Evolutionary conservation across 495 filamentous ascomycete species (phyloP), one percentile per base, ranked within the genome.

Genomic region (Podospora sp.): DNA sequence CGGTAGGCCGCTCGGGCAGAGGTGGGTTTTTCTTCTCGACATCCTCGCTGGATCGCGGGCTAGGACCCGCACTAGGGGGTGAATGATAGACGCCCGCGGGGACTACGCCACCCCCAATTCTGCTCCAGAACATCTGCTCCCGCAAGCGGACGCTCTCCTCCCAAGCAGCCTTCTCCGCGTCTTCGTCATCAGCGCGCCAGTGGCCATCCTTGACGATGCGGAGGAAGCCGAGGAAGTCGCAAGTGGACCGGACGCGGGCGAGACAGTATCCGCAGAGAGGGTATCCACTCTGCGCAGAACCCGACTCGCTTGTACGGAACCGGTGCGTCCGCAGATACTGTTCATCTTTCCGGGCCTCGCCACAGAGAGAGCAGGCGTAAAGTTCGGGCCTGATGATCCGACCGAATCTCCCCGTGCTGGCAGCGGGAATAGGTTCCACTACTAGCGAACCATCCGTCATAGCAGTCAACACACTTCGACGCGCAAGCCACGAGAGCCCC

Each of bases 71-170:
- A 52, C 71, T 76, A 6, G 51, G 68, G 25, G 52, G 73, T 22
- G 66, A 60, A 11, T 57, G 68, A 8, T 71, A 27, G 46, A 80
- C 75, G 52, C 78, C 57, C 14, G 52, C 52, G 0, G 93, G 94
- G 53, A 97, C 80, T 4, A 97, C 91, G 20, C 94, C 94, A 18
- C 91, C 94, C 18, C 94, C 94, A 55, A 98, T 86, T 27, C 95
- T 82, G 55, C 90, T 88, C 95, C 95, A 99, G 74, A 99, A 99
- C 90, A 97, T 96, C 67, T 92, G 85, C 75, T 99, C 95, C 53
- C 95, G 83, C 59, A 98, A 79, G 21, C 91, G 87, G 20, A 96
- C 89, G 62, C 91, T 91, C 78, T 98, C 95, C 73, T 97, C 93
- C 95, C 95, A 99, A 4, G 93, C 92, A 36, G 88, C 87, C 68